A percentile compares a stretch with the other conserved stretches of the same genome.
Conservation (phyloP, 768 basidiomycete genomes). For the Boletus patriciae region DNA sequence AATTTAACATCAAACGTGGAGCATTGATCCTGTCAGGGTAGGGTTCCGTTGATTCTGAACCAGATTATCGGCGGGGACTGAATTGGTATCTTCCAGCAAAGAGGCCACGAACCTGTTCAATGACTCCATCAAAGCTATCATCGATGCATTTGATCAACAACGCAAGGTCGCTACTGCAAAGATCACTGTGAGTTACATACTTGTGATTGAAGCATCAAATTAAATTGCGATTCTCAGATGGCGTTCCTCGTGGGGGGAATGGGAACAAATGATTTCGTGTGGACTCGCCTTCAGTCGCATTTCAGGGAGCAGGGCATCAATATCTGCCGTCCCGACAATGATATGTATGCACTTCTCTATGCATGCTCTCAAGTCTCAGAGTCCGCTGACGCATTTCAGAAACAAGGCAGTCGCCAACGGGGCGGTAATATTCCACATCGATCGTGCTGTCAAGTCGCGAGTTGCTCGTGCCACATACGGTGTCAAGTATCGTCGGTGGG, state of each 20-base stretch:
- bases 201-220: background rate
- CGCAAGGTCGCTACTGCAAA: background rate
- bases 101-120: slow-evolving; percentile 10
- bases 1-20: slow-evolving; percentile 5
- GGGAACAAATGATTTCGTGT: slow-evolving; percentile 6
- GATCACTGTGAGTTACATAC: slow-evolving; percentile 1
- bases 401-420: slow-evolving; percentile 13
- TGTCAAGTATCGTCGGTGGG: background rate
- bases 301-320: background rate
- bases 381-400: background rate
- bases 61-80: background rate
- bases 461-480: slow-evolving; percentile 8
- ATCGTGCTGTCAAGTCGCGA: slow-evolving; percentile 1
- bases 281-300: slow-evolving; percentile 7
- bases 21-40: slow-evolving; percentile 10
- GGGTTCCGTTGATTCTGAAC: background rate
- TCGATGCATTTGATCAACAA: slow-evolving; percentile 13
- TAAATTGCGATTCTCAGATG: background rate
- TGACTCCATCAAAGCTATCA: slow-evolving; percentile 11
- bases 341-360: background rate
- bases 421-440: slow-evolving; percentile 3
- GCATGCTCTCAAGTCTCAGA: too few relatives aligned
- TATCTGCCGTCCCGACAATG: slow-evolving; percentile 6
- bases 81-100: background rate
- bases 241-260: slow-evolving; percentile 16